Conservation (phyloP, 129 eudicot genomes). For the Mikania micrantha region DNA sequence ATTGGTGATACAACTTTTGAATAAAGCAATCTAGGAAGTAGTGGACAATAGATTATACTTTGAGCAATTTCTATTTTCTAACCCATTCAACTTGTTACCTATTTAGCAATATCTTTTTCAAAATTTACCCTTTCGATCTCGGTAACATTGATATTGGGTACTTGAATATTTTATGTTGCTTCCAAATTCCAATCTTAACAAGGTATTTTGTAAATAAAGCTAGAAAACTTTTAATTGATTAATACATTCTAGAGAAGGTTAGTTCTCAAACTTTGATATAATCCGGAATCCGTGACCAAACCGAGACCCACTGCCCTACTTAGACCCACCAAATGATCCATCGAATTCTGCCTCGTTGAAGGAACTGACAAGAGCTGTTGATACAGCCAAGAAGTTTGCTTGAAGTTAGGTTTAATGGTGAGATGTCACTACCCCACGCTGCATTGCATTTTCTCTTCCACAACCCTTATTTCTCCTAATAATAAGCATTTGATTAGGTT, state of each 20-base stretch:
- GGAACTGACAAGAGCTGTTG: too few relatives aligned
- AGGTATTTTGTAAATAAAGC: neutral
- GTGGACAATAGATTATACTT: neutral
- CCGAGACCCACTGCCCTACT: too few relatives aligned
- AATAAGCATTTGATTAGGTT: too few relatives aligned
- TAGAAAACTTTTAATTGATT: neutral
- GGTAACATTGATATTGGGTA: constrained; percentile 1
- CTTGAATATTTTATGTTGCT: constrained; percentile 1
- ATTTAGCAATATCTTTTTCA: neutral
- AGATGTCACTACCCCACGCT: too few relatives aligned
- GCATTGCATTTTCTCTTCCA: too few relatives aligned
- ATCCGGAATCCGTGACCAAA: too few relatives aligned
- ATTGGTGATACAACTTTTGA: neutral
- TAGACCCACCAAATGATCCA: too few relatives aligned
- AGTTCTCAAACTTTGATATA: neutral
- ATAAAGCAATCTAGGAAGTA: constrained; percentile 3
- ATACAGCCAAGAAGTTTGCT: too few relatives aligned
- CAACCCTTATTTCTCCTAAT: too few relatives aligned
- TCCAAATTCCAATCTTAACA: neutral
- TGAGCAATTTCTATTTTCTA: neutral
- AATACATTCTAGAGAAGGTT: neutral
- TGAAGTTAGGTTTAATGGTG: too few relatives aligned
- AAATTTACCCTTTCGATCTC: neutral
- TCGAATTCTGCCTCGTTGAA: too few relatives aligned
- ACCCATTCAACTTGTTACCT: neutral